phyloP scores from a whole-genome alignment of 441 rosid species.

The Populus tomentosa region DNA sequence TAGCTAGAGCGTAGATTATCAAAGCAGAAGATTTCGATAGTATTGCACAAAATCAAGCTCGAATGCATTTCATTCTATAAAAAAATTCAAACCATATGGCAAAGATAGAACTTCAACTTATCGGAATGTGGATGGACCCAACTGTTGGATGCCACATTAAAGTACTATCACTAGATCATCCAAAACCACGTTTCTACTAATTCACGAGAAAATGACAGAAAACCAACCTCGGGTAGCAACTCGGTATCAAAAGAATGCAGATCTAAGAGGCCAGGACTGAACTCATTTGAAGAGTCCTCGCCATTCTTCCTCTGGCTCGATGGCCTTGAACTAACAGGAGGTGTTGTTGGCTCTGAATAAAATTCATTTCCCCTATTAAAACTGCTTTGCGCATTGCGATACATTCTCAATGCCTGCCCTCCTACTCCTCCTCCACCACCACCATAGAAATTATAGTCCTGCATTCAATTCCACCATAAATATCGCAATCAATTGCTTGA shows the following conservation, averaged over 20 bases:
- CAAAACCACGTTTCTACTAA: background rate
- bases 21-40: background rate
- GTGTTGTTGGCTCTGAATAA: slow-evolving; percentile 63
- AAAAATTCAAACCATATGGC: background rate
- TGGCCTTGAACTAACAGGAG: slow-evolving; percentile 62
- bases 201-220: background rate
- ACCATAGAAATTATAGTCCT: slow-evolving; percentile 85
- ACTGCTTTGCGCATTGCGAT: slow-evolving; percentile 58
- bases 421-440: slow-evolving; percentile 42
- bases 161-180: background rate
- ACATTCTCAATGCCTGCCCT: slow-evolving; percentile 52
- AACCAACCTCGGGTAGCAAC: slow-evolving; percentile 82
- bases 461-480: slow-evolving; percentile 19
- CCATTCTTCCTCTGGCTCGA: slow-evolving; percentile 61
- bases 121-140: background rate
- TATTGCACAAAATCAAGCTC: background rate
- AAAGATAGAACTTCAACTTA: background rate
- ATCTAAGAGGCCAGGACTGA: slow-evolving; percentile 96
- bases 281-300: slow-evolving; percentile 67
- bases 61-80: background rate
- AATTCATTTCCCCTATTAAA: slow-evolving; percentile 63
- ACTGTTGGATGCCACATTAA: background rate
- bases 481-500: background rate
- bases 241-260: slow-evolving; percentile 96
- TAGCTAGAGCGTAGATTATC: background rate